phyloP scores from a whole-genome alignment of 495 filamentous ascomycete genomes.

The Hyaloscypha hepaticicola region DNA sequence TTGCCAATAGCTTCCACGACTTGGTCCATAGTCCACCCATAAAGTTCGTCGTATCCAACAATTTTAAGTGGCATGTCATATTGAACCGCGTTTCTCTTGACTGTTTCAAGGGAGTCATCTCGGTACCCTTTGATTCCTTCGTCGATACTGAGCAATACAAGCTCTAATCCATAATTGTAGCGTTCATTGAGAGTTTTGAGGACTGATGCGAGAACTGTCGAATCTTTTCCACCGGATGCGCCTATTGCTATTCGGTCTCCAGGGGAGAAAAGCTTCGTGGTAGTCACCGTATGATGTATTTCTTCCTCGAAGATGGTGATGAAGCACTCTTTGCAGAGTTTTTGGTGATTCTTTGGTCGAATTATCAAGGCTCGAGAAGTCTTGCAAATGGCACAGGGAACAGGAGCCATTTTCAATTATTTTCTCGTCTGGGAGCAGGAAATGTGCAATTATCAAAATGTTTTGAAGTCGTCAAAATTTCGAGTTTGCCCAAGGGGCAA shows the following conservation, averaged over 20 bases:
- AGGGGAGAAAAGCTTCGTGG: constrained; percentile 71
- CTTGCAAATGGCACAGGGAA: constrained; percentile 72
- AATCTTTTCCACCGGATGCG: constrained; percentile 96
- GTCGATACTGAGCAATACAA: constrained; percentile 88
- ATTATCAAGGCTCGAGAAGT: constrained; percentile 80
- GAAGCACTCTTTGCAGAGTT: constrained; percentile 89
- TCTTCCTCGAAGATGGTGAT: constrained; percentile 84
- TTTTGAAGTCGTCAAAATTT: not conserved
- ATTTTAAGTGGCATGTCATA: constrained; percentile 90
- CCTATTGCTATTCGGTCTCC: constrained; percentile 93
- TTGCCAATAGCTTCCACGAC: constrained; percentile 94
- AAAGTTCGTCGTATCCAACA: constrained; percentile 89
- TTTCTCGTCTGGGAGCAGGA: not conserved
- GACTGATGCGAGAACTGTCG: constrained; percentile 91
- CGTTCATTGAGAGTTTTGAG: constrained; percentile 93
- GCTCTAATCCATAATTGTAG: constrained; percentile 79
- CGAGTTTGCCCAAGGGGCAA: constrained; percentile 6
- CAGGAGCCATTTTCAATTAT: constrained; percentile 44
- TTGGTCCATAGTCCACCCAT: constrained; percentile 99
- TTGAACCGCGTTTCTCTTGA: constrained; percentile 88
- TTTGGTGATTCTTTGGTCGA: constrained; percentile 88
- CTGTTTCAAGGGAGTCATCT: constrained; percentile 92
- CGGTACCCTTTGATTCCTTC: constrained; percentile 97
- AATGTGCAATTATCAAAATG: not conserved
- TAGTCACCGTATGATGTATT: constrained; percentile 86